These are phyloP conservation scores for Peronospora farinosa DNA, from an alignment of 352 stramenopile species.

Conservation along the genomic window DNA sequence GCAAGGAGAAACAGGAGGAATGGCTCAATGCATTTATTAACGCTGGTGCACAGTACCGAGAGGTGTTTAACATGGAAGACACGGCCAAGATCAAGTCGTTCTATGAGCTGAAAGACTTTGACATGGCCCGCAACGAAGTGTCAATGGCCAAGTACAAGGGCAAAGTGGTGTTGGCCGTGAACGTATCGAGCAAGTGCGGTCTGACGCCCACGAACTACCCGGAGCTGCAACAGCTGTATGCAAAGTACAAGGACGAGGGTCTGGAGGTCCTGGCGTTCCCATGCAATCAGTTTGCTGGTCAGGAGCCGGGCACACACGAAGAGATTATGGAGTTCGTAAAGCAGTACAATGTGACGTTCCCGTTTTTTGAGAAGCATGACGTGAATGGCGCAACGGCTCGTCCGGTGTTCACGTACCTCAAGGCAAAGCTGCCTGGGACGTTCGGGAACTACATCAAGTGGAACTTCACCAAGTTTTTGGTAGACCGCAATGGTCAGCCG, in stretches of 20 bases:
- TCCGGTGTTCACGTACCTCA: constrained; percentile 83
- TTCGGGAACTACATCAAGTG: constrained; percentile 79
- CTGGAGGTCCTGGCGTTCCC: constrained; percentile 79
- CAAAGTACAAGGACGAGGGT: constrained; percentile 61
- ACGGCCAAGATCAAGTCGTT: constrained; percentile 42
- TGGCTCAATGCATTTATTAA: constrained; percentile 50
- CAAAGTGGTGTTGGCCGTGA: constrained; percentile 65
- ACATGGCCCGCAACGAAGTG: constrained; percentile 64
- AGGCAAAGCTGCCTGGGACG: constrained; percentile 57
- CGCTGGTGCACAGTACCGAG: constrained; percentile 39
- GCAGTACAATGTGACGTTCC: constrained; percentile 43
- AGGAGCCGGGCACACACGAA: constrained; percentile 62
- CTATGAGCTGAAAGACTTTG: constrained; percentile 74
- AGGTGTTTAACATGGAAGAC: constrained; percentile 34
- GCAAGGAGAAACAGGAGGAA: constrained; percentile 39
- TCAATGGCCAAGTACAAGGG: constrained; percentile 63
- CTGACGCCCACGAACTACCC: constrained; percentile 84
- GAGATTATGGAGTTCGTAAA: constrained; percentile 64
- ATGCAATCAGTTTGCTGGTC: constrained; percentile 82
- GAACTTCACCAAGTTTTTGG: constrained; percentile 90
- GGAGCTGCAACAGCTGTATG: constrained; percentile 66
- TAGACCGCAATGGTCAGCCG: constrained; percentile 83
- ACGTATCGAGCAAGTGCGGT: constrained; percentile 82
- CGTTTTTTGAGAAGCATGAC: constrained; percentile 75
- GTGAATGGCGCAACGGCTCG: constrained; percentile 80